Evolutionary conservation across 306 rosid species (phyloP).

Genomic region (Chamaecrista fasciculata): DNA sequence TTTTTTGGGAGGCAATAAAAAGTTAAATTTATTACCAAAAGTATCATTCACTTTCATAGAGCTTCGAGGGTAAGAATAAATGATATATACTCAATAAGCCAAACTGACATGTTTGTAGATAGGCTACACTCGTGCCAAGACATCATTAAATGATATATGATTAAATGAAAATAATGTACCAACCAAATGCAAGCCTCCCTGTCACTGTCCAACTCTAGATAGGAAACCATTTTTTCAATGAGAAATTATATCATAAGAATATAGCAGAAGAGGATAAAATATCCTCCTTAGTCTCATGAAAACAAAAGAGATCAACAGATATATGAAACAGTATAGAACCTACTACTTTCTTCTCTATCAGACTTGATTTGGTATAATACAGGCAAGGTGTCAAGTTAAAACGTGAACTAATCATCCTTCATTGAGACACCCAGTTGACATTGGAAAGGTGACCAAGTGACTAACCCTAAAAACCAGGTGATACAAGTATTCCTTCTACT

Average conservation of each 20-base stretch:
- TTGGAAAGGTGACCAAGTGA: not conserved
- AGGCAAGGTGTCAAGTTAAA: not conserved
- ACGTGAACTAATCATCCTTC: not conserved
- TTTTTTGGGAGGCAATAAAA: not conserved
- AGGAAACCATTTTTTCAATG: not conserved
- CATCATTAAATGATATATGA: too few species aligned
- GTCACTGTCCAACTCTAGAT: not conserved
- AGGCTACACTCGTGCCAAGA: too few species aligned
- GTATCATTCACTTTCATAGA: not conserved
- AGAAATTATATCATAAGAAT: too few species aligned
- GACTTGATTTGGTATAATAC: not conserved
- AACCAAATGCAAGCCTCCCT: not conserved
- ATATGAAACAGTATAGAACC: not conserved
- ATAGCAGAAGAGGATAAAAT: not conserved
- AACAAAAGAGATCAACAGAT: not conserved
- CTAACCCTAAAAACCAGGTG: not conserved
- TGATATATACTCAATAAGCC: not conserved
- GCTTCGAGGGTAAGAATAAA: not conserved
- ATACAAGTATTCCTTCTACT: not conserved
- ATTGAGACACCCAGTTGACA: not conserved
- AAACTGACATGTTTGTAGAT: not conserved
- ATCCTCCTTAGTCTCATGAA: not conserved
- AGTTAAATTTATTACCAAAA: not conserved
- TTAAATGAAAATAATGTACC: constrained; percentile 1
- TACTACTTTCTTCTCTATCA: not conserved